Evolutionary conservation across 768 basidiomycete genomes (phyloP), one percentile per base, ranked within the genome.

Genomic region (Atractiella rhizophila): DNA sequence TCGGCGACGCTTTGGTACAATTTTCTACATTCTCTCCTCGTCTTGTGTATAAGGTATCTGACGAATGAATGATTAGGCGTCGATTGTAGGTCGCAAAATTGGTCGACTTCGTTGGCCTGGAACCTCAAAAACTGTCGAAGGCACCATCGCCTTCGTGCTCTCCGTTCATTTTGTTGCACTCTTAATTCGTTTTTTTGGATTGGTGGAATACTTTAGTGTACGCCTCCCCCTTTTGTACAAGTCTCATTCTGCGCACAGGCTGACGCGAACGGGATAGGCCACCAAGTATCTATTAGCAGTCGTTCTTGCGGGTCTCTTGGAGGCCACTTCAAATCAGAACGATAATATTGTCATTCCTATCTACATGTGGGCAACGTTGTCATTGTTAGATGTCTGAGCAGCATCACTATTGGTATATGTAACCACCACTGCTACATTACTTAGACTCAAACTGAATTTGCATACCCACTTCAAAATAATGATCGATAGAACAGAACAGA

Each of bases 291-390:
- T 65, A 12, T 50, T 66, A 33, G 72, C 76, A 24, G 66, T 73
- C 23, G 57, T 60, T n/a, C 54, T 77, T 30, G 66, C 77, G 4
- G 71, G 73, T 3, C 57, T 80, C 31, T 65, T 96, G 48, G 91
- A 98, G 61, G 91, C 83, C 13, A 59, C 85, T 42, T 82, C 81
- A 16, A 75, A 76, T 55, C 91, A 98, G 61, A 96, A 96, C 60
- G 91, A 98, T 61, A 98, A 98, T 60, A 65, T 98, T 49, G 82
- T 80, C 30, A 64, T 98, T 47, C 88, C 91, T n/a, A 61, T 96
- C 59, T 96, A 76, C 58, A 73, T 86, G 64, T 98, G 85, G 83
- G 76, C 78, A 55, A 64, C 82, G 61, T 63, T 83, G 26, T 73
- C 74, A 25, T 59, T 83, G 37, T 63, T 66, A 6, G 64, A 62